A percentile compares a stretch with the other conserved stretches of the same genome.
Conservation (phyloP, 495 filamentous ascomycete genomes). For the Lophium mytilinum region DNA sequence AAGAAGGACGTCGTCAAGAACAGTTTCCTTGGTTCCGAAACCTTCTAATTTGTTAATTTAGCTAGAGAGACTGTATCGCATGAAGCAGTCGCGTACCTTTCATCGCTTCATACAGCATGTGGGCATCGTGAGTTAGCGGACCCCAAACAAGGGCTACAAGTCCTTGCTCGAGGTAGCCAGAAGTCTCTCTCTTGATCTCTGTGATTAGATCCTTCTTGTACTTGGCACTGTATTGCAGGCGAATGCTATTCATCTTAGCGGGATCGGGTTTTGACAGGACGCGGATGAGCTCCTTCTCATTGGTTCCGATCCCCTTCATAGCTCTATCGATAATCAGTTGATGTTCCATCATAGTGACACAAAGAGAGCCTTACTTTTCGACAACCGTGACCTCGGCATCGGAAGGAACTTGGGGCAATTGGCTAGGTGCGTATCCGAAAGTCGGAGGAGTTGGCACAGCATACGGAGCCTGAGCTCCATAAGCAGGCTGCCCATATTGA, state of each 20-base stretch:
- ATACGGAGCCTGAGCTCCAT: background rate
- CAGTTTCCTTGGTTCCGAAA: slow-evolving; percentile 73
- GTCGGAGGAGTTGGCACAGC: slow-evolving; percentile 6
- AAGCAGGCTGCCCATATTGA: background rate
- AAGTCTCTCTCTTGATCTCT: slow-evolving; percentile 69
- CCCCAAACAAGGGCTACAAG: slow-evolving; percentile 68
- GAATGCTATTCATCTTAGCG: slow-evolving; percentile 61
- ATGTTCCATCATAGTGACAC: too few species aligned
- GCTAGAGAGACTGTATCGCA: too few species aligned
- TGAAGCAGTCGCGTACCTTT: slow-evolving; percentile 37
- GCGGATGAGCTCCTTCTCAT: slow-evolving; percentile 64
- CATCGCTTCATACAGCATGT: slow-evolving; percentile 57
- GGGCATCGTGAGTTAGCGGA: slow-evolving; percentile 62
- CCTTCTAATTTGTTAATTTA: too few species aligned
- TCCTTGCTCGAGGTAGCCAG: slow-evolving; percentile 60
- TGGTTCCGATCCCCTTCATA: slow-evolving; percentile 89
- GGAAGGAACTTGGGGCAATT: slow-evolving; percentile 53
- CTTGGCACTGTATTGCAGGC: slow-evolving; percentile 53
- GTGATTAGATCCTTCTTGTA: slow-evolving; percentile 59
- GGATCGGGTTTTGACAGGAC: slow-evolving; percentile 61
- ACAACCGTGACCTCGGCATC: slow-evolving; percentile 58
- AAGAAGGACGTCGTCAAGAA: slow-evolving; percentile 80
- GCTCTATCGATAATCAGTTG: slow-evolving; percentile 33
- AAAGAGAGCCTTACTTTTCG: slow-evolving; percentile 34
- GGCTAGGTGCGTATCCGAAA: slow-evolving; percentile 11